phyloP scores from a whole-genome alignment of 176 grass and related monocot species.

The Carex kokanica region DNA sequence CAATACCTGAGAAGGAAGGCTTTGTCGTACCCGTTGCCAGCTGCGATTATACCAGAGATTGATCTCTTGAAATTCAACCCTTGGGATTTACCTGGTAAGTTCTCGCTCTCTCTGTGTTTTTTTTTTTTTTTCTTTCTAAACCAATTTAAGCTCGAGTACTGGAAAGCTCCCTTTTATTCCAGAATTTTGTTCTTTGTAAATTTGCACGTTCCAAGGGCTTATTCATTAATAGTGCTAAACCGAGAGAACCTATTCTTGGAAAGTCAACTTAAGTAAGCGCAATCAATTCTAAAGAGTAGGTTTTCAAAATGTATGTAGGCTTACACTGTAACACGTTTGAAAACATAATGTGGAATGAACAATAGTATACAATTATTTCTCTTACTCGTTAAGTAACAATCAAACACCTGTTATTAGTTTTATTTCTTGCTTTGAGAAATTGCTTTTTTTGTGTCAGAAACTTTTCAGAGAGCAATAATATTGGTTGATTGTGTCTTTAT shows the following conservation, averaged over 20 bases:
- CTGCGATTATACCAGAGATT: constrained; percentile 56
- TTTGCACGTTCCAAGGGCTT: constrained; percentile 1
- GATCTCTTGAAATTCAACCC: constrained; percentile 59
- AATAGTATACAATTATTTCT: constrained; percentile 19
- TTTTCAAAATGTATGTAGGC: constrained; percentile 17
- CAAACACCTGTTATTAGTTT: constrained; percentile 5
- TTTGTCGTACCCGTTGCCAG: constrained; percentile 42
- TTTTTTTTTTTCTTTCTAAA: background rate
- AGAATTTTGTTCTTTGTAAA: background rate
- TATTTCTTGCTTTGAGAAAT: background rate
- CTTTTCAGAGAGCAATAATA: constrained; percentile 27
- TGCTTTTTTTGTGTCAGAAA: constrained; percentile 19
- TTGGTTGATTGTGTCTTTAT: constrained; percentile 26
- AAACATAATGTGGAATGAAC: background rate
- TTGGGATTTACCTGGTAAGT: constrained; percentile 45
- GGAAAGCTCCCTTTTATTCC: background rate
- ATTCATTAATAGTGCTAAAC: background rate
- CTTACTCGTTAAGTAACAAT: constrained; percentile 18
- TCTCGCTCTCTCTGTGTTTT: too few species aligned
- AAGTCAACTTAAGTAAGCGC: constrained; percentile 19
- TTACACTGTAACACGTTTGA: background rate
- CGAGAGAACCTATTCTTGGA: background rate
- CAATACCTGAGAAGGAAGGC: constrained; percentile 69
- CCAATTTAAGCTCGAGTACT: background rate
- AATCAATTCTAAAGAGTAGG: background rate